A percentile compares a stretch with the other conserved stretches of the same genome.
phyloP scores from a whole-genome alignment of 371 early-diverging fungal species.

The Zychaea mexicana region DNA sequence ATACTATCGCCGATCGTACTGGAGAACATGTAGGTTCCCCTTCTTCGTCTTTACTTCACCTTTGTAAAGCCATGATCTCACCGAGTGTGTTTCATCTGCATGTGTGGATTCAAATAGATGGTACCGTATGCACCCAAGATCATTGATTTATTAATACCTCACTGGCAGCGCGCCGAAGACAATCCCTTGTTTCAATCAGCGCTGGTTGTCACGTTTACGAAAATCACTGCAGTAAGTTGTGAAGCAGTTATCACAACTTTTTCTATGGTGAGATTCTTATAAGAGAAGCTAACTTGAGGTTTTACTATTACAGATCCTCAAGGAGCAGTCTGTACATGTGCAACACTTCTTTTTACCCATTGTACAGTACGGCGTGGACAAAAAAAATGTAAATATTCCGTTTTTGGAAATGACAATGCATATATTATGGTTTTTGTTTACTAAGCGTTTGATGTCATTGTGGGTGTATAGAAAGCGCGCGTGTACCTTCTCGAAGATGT shows the following conservation, averaged over 20 bases:
- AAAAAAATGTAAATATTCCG: slow-evolving; percentile 37
- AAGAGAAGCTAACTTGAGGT: background rate
- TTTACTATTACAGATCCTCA: slow-evolving; percentile 58
- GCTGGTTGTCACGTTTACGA: slow-evolving; percentile 75
- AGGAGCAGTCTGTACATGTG: slow-evolving; percentile 70
- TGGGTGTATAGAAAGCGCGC: slow-evolving; percentile 64
- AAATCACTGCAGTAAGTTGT: slow-evolving; percentile 68
- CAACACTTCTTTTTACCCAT: slow-evolving; percentile 77
- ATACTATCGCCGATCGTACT: slow-evolving; percentile 79
- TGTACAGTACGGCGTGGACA: slow-evolving; percentile 70
- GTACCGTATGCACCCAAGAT: slow-evolving; percentile 73
- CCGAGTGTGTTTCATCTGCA: no score
- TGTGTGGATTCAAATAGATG: slow-evolving; percentile 55
- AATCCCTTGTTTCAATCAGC: slow-evolving; percentile 83
- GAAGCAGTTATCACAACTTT: no score
- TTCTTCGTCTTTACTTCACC: background rate
- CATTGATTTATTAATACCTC: slow-evolving; percentile 72
- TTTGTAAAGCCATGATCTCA: background rate
- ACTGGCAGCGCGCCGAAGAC: slow-evolving; percentile 76
- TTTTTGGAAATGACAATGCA: background rate
- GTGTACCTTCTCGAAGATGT: slow-evolving; percentile 88
- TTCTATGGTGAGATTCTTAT: background rate
- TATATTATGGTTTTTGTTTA: background rate
- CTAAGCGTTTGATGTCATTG: no score
- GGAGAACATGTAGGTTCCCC: slow-evolving; percentile 54